Evolutionary conservation across 352 stramenopile species (phyloP), one percentile per base, ranked within the genome.

Genomic region (Phytophthora boehmeriae): DNA sequence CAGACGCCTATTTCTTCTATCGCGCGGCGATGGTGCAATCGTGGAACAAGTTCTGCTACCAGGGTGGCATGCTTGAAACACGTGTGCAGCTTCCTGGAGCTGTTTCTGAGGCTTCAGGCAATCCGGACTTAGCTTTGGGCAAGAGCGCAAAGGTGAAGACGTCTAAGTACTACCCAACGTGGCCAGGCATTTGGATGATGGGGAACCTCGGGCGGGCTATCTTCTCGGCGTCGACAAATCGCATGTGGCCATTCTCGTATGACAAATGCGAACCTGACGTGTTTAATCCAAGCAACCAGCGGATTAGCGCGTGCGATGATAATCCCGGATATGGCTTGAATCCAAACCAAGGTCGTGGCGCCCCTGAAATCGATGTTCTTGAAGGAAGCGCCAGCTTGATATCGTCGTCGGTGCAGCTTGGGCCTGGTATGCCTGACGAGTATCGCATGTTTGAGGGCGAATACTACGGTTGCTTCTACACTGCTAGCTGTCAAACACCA

Each of bases 161-260:
- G 65, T 9, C 36, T n/a, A 62, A 64, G 43, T 93, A 77, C 62
- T 93, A 93, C 61, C 84, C 84, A 25, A 90, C 83, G 16, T 99
- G 96, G 96, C 96, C 96, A 0, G 96, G 95, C 16, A 91, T 99
- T 50, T 99, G 96, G 96, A 81, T 99, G 59, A 73, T 99, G 45
- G 97, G 97, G 6, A 98, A 98, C 78, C 75, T 99, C 1, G 96
- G 91, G 13, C 73, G 97, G n/a, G 94, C 96, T 1, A 98, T 97
- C 17, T 99, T 98, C 68, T 96, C 95, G 39, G 86, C 79, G 0
- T 97, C 88, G 1, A 98, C 92, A 14, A 96, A 97, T 54, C 93
- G 95, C 55, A 93, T 98, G 62, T 99, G 97, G 97, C 97, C 97
- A 1, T 99, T 94, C 79, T 98, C 86, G 27, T 99, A 98, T 65